Evolutionary conservation across 805 yeast genomes (phyloP).

Genomic region (Candida wancherniae): DNA sequence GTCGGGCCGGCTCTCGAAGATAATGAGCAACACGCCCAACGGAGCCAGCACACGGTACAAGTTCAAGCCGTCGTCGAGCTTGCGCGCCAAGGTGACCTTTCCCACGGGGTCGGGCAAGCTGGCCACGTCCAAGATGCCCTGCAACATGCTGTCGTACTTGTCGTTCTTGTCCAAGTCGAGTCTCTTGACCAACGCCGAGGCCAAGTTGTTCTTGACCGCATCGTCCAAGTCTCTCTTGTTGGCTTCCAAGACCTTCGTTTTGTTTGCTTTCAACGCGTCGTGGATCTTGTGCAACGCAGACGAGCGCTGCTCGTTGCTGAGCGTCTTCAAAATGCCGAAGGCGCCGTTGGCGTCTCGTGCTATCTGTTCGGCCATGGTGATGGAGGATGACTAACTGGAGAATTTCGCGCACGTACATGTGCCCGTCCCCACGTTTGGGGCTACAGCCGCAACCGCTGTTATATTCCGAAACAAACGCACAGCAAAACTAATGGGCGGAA

Average conservation of each 20-base stretch:
- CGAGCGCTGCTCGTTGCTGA: conserved; percentile 69
- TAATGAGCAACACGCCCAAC: conserved; percentile 87
- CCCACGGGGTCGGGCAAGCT: conserved; percentile 88
- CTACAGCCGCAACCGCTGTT: too few relatives aligned
- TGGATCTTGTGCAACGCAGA: conserved; percentile 67
- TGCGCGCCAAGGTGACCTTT: conserved; percentile 73
- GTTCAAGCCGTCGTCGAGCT: conserved; percentile 85
- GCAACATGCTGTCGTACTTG: conserved; percentile 89
- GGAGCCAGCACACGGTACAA: conserved; percentile 86
- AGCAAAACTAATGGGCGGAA: too few relatives aligned
- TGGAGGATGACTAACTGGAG: too few relatives aligned
- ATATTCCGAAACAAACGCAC: too few relatives aligned
- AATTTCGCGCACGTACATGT: too few relatives aligned
- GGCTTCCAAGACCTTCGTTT: conserved; percentile 62
- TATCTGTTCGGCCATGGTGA: conserved; percentile 59
- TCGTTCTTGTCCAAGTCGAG: conserved; percentile 77
- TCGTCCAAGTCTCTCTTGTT: conserved; percentile 69
- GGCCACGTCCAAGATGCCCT: conserved; percentile 91
- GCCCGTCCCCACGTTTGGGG: too few relatives aligned
- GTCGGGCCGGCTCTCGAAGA: conserved; percentile 96
- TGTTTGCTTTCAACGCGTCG: conserved; percentile 56
- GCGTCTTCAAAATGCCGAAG: conserved; percentile 75
- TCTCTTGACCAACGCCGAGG: conserved; percentile 74
- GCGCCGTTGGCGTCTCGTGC: conserved; percentile 82
- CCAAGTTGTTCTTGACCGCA: conserved; percentile 58